A percentile compares a stretch with the other conserved stretches of the same genome.
Evolutionary conservation across 164 flowering plant genomes (phyloP).

Genomic region (Platanus orientalis): DNA sequence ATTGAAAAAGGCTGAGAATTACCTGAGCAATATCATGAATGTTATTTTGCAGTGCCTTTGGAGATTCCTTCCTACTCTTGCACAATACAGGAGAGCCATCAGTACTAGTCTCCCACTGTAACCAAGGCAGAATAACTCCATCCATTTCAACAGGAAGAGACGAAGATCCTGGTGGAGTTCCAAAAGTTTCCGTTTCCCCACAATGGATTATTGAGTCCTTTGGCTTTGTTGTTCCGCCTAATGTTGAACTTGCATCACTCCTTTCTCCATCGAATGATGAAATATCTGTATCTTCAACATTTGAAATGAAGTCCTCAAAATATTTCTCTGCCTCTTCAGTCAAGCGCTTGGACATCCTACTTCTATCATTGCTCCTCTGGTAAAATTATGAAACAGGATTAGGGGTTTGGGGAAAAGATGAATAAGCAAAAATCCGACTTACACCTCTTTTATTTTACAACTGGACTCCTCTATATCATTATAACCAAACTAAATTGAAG

Average conservation of each 20-base stretch:
- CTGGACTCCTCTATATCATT: no score
- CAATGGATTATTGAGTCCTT: constrained; percentile 16
- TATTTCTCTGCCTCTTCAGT: constrained; percentile 88
- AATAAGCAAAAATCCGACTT: neutral
- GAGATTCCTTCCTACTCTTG: constrained; percentile 27
- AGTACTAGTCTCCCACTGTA: constrained; percentile 84
- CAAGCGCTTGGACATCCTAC: constrained; percentile 57
- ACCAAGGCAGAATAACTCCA: constrained; percentile 88
- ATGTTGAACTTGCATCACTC: constrained; percentile 79
- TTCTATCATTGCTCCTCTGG: constrained; percentile 76
- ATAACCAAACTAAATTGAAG: no score
- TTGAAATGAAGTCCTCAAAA: constrained; percentile 83
- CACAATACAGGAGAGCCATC: constrained; percentile 42
- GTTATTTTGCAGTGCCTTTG: constrained; percentile 25
- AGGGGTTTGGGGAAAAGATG: neutral
- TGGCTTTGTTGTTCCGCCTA: constrained; percentile 52
- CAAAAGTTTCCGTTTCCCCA: constrained; percentile 26
- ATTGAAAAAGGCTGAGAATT: constrained; percentile 1
- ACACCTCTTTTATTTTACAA: neutral
- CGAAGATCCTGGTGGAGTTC: constrained; percentile 26
- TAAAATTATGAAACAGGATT: no score
- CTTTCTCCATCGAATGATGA: constrained; percentile 95
- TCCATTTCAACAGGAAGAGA: constrained; percentile 65
- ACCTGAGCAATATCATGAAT: constrained; percentile 47
- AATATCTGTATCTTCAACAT: constrained; percentile 93